phyloP scores from a whole-genome alignment of 305 asterid species.

The Nicotiana rustica region DNA sequence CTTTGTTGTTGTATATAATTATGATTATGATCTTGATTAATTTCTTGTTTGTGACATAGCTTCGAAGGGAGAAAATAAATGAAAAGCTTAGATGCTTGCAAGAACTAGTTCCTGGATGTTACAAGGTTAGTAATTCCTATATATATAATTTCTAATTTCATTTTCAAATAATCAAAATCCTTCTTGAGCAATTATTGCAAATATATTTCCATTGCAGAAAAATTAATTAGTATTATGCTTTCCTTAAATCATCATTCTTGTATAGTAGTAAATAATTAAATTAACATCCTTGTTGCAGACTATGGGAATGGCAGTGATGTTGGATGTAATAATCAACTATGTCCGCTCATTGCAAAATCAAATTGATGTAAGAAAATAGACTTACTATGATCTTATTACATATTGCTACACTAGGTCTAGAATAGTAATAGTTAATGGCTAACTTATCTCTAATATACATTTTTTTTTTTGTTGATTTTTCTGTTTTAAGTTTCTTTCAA shows the following conservation, averaged over 20 bases:
- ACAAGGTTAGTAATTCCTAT: slow-evolving; percentile 58
- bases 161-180: neutral
- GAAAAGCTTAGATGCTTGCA: slow-evolving; percentile 87
- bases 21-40: neutral
- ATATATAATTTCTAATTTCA: neutral
- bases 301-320: slow-evolving; percentile 98
- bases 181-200: neutral
- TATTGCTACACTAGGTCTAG: neutral
- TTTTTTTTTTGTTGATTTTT: neutral
- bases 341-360: slow-evolving; percentile 92
- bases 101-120: slow-evolving; percentile 95
- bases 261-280: neutral
- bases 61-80: slow-evolving; percentile 88
- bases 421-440: neutral
- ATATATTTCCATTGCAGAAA: neutral
- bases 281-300: slow-evolving; percentile 55
- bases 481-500: slow-evolving; percentile 48
- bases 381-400: neutral
- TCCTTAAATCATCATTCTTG: neutral
- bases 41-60: slow-evolving; percentile 44
- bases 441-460: neutral
- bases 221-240: neutral
- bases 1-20: too few relatives aligned
- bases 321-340: slow-evolving; percentile 87
- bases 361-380: slow-evolving; percentile 65